Evolutionary conservation across 2,329 filamentous ascomycete species (phyloP), one percentile per base, ranked within the genome.

Genomic region (Chaetomium sp.): DNA sequence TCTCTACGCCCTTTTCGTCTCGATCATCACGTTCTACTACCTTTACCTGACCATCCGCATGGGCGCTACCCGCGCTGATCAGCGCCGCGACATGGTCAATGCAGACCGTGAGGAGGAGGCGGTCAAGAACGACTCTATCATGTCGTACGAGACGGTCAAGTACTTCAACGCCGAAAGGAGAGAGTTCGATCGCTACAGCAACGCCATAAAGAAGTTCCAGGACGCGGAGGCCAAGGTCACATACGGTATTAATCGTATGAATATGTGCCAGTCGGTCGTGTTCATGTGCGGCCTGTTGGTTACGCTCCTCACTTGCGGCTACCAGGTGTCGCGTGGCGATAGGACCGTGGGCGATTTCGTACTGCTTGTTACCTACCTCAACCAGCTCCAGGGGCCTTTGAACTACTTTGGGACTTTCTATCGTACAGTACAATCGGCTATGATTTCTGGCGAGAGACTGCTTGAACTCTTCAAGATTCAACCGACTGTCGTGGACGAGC

Each of bases 71-170:
- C 82, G 94, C 64, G 89, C 91, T 6, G 89, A 95, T 66, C 89
- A 96, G 65, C 85, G 94, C 65, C 83, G 94, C 58, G 84, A 92
- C 67, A 96, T 96, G 87, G 92, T 92, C 50, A 97, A 96, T 68
- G 89, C 91, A 11, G 91, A 94, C 63, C 82, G 94, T 60, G 91
- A 96, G 72, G 91, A 96, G 72, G 92, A 96, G 71, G 94, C 94
- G 6, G 91, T 97, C 64, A 97, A 97, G 73, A 97, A 96, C 68
- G 94, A 99, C 70, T 97, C 94, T 0, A 94, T 99, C 76, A 90
- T 94, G 59, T 95, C 91, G n/a, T 99, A 97, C 70, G 94, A 99
- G 74, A 92, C 88, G 1, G 89, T 92, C 68, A 94, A 92, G 69
- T 92, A 92, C 66, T 94, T 94, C 77, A 92, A 92, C 64, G 88